Percentiles rank a stretch among this genome's conserved stretches.
Conservation (phyloP, 2,329 filamentous ascomycete genomes). For the Fusarium lateritium region DNA sequence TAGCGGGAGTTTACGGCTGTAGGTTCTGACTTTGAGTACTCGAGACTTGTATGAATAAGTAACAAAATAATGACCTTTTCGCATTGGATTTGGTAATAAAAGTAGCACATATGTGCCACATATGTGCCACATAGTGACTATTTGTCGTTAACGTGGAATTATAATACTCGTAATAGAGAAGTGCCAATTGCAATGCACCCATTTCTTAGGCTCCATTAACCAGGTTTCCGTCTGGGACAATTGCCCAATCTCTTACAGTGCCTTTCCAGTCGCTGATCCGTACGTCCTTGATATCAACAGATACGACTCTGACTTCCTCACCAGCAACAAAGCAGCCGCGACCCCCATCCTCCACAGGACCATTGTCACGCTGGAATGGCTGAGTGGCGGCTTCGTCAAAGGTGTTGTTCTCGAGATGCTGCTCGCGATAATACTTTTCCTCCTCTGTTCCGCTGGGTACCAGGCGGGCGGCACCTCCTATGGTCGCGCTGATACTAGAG, state of each 20-base stretch:
- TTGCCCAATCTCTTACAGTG: constrained; percentile 83
- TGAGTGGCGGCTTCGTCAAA: constrained; percentile 72
- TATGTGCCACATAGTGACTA: not conserved
- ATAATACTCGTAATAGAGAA: constrained; percentile 16
- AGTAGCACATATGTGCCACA: not conserved
- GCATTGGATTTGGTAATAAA: not conserved
- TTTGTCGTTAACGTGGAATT: constrained; percentile 7
- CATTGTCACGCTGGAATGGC: constrained; percentile 53
- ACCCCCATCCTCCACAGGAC: constrained; percentile 65
- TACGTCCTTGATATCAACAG: constrained; percentile 87
- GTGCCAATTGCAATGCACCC: not conserved
- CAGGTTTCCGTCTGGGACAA: constrained; percentile 56
- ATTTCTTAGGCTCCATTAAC: constrained; percentile 60
- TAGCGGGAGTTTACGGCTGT: constrained; percentile 20
- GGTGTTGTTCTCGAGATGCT: constrained; percentile 93
- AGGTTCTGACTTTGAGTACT: not conserved
- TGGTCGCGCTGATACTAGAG: constrained; percentile 90
- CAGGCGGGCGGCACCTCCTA: constrained; percentile 88
- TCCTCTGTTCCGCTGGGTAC: constrained; percentile 82
- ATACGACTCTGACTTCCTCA: constrained; percentile 88
- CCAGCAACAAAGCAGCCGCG: constrained; percentile 81
- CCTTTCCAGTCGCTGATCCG: constrained; percentile 96
- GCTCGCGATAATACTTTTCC: constrained; percentile 85
- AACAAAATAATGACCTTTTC: constrained; percentile 2
- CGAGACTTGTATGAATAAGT: not conserved